Conservation (phyloP, 345 rosid species). For the Eucalyptus virginea region DNA sequence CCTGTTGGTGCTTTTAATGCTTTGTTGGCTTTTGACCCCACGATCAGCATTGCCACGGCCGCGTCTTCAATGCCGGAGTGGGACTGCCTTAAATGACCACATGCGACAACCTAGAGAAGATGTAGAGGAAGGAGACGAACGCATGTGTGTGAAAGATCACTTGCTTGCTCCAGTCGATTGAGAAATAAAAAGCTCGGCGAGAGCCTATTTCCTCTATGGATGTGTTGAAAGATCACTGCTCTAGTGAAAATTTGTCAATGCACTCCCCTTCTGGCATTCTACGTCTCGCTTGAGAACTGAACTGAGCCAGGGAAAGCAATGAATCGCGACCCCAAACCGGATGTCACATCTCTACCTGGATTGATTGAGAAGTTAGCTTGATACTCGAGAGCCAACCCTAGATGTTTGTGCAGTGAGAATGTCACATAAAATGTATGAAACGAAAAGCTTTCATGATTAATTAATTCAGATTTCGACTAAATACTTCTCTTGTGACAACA, state of each 20-base stretch:
- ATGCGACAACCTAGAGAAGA: not conserved
- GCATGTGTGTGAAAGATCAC: no score
- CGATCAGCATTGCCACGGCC: not conserved
- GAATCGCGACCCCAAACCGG: not conserved
- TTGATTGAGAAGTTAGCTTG: not conserved
- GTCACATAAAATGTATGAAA: not conserved
- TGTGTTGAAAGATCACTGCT: no score
- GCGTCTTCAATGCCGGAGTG: not conserved
- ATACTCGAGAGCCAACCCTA: no score
- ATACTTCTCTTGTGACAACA: not conserved
- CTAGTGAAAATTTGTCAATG: no score
- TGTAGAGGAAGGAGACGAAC: not conserved
- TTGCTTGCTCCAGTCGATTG: no score
- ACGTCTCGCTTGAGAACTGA: not conserved
- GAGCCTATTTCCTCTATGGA: no score
- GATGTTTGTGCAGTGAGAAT: rapidly evolving
- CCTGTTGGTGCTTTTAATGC: not conserved
- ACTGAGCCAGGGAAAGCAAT: rapidly evolving
- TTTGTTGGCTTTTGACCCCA: not conserved
- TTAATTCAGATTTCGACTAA: not conserved
- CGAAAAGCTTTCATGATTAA: not conserved
- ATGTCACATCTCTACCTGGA: not conserved
- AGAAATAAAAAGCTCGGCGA: no score
- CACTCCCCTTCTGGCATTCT: not conserved
- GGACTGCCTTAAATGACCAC: not conserved